These are phyloP conservation scores for Mycena galopus DNA, from an alignment of 768 basidiomycete species.

Conservation along the genomic window DNA sequence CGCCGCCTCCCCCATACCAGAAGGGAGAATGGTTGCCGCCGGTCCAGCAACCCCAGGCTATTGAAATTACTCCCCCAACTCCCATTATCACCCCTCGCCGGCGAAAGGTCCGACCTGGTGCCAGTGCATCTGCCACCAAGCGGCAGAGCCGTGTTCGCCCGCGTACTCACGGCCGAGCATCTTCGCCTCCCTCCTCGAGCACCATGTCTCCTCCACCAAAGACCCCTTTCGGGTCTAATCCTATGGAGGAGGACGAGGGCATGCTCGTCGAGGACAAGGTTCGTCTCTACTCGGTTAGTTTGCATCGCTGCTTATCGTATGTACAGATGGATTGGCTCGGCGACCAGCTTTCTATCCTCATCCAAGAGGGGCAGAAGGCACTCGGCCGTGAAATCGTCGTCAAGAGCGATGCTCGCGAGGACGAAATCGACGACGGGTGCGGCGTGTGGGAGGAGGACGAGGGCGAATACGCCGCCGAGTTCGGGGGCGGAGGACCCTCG, in stretches of 20 bases:
- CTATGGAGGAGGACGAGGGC: slow-evolving; percentile 46
- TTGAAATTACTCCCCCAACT: slow-evolving; percentile 50
- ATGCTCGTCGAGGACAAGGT: slow-evolving; percentile 64
- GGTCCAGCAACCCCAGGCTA: slow-evolving; percentile 42
- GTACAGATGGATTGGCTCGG: slow-evolving; percentile 88
- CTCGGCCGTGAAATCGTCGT: slow-evolving; percentile 84
- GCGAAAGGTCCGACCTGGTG: slow-evolving; percentile 52
- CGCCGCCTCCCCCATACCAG: slow-evolving; percentile 46
- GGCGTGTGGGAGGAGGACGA: slow-evolving; percentile 83
- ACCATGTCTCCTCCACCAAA: slow-evolving; percentile 52
- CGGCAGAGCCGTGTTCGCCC: slow-evolving; percentile 44
- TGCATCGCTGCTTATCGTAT: background rate
- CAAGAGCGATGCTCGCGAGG: slow-evolving; percentile 79
- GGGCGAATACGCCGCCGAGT: slow-evolving; percentile 35
- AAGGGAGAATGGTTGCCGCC: slow-evolving; percentile 36
- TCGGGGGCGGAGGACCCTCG: slow-evolving; percentile 29
- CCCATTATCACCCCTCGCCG: slow-evolving; percentile 47
- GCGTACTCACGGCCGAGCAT: slow-evolving; percentile 34
- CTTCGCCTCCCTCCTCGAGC: slow-evolving; percentile 46
- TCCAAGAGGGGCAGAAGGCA: slow-evolving; percentile 84
- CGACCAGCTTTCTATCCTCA: slow-evolving; percentile 74
- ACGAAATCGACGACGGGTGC: slow-evolving; percentile 82
- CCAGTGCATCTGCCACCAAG: slow-evolving; percentile 44
- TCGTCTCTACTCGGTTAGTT: slow-evolving; percentile 25
- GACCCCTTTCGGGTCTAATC: slow-evolving; percentile 54